A percentile compares a stretch with the other conserved stretches of the same genome.
Conservation (phyloP, 2,329 filamentous ascomycete genomes). For the Pestalotiopsis sp. region DNA sequence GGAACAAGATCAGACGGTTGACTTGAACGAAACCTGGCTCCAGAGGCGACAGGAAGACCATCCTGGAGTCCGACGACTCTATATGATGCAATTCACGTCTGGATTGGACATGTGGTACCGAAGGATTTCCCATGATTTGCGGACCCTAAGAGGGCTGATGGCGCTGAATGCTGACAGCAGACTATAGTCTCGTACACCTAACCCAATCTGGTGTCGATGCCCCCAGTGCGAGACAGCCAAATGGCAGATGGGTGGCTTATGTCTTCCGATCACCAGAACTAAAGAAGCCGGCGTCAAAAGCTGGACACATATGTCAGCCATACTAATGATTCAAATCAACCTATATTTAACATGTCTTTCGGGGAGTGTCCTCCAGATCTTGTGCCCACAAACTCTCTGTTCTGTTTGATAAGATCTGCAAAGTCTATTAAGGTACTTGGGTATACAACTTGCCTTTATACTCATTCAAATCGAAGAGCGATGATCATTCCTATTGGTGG, state of each 20-base stretch:
- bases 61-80: not conserved
- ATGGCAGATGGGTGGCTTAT: no score
- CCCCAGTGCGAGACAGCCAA: not conserved
- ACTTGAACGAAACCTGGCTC: no score
- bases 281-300: not conserved
- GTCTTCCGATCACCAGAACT: not conserved
- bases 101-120: not conserved
- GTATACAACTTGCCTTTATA: no score
- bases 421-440: no score
- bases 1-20: no score
- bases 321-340: not conserved
- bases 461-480: not conserved
- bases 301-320: not conserved
- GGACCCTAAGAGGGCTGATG: not conserved
- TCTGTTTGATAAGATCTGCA: not conserved
- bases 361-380: not conserved
- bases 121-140: not conserved
- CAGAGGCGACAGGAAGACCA: no score
- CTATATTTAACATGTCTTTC: not conserved
- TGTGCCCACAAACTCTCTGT: not conserved
- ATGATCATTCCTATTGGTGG: not conserved
- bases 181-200: not conserved
- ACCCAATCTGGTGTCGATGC: not conserved
- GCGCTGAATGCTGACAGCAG: not conserved
- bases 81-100: not conserved